phyloP scores from a whole-genome alignment of 441 rosid genomes.

The Flueggea neowawraea region DNA sequence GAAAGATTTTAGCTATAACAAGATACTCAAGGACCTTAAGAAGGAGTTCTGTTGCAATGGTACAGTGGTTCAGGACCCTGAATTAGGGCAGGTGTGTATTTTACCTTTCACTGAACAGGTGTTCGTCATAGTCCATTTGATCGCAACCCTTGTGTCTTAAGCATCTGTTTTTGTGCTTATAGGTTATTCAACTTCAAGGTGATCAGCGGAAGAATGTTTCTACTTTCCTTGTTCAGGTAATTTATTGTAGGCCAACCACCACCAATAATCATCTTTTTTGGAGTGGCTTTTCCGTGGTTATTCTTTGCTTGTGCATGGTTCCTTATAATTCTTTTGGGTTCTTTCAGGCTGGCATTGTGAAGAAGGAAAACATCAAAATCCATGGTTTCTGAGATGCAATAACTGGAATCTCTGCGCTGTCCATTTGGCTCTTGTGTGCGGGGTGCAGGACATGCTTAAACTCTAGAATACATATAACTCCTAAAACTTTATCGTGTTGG shows the following conservation, averaged over 20 bases:
- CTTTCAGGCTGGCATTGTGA: constrained; percentile 78
- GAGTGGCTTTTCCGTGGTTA: too few species aligned
- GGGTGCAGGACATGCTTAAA: neutral
- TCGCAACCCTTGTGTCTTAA: neutral
- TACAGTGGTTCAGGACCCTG: constrained; percentile 89
- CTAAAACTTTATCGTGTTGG: constrained; percentile 10
- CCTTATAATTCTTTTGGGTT: neutral
- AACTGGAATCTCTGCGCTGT: neutral
- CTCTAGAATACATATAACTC: constrained; percentile 5
- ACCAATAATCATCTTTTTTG: neutral
- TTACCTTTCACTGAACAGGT: neutral
- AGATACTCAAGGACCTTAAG: constrained; percentile 92
- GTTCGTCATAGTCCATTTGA: neutral
- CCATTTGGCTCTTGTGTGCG: neutral
- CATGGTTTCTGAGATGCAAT: constrained; percentile 73
- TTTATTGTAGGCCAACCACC: neutral
- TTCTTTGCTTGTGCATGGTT: too few species aligned
- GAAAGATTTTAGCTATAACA: constrained; percentile 87
- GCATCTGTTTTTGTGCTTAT: neutral
- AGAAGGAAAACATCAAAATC: constrained; percentile 89
- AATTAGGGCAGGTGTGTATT: constrained; percentile 75
- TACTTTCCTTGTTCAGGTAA: constrained; percentile 73
- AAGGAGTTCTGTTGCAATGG: constrained; percentile 98
- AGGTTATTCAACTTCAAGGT: constrained; percentile 91
- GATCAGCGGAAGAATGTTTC: constrained; percentile 82